Evolutionary conservation across 148 eudicot species (phyloP), one percentile per base, ranked within the genome.

Genomic region (Limonium bicolor): DNA sequence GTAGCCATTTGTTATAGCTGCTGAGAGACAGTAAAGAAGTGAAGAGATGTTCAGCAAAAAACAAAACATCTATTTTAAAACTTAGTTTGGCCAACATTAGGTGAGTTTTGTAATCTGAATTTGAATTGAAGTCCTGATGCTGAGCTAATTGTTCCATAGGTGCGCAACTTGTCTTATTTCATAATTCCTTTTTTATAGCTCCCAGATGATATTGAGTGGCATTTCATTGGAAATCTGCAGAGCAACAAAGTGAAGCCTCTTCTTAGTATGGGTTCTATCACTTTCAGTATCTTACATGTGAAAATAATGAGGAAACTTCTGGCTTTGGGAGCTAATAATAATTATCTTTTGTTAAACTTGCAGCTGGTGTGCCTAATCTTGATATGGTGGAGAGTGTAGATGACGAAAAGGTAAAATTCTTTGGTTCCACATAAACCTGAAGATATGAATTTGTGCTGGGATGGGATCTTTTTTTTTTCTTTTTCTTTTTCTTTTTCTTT

Each of bases 231-330:
- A 59, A 78, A 92, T 69, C 69, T 92, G 73, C 99, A 85, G 56
- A 85, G 95, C 71, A 85, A 92, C 74, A 92, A 92, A 81, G 94
- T 81, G 34, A 92, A 92, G 51, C 67, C 88, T 42, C 93, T 92
- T 36, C 55, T 92, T 50, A 66, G 99, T 92, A 92, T 59, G 88
- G 30, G 37, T 36, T 36, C 35, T 30, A 16, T 32, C 25, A 38
- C 16, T 19, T 39, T 14, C 2, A 11, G 42, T 19, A 4, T 16
- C 23, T 38, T 20, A 12, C 17, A 18, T 17, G 2, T 22, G 7
- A 2, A 20, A 7, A 5, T 41, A 12, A 37, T 1, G 2, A 4
- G 20, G 8, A 18, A 16, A 37, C 5, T 7, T 8, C 21, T 16
- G 41, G 3, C 3, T 14, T 12, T 33, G 8, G 20, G 28, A 15